Evolutionary conservation across 225 moss, liverwort and hornwort genomes (phyloP), one percentile per base, ranked within the genome.

Genomic region (Antitrichia curtipendula): DNA sequence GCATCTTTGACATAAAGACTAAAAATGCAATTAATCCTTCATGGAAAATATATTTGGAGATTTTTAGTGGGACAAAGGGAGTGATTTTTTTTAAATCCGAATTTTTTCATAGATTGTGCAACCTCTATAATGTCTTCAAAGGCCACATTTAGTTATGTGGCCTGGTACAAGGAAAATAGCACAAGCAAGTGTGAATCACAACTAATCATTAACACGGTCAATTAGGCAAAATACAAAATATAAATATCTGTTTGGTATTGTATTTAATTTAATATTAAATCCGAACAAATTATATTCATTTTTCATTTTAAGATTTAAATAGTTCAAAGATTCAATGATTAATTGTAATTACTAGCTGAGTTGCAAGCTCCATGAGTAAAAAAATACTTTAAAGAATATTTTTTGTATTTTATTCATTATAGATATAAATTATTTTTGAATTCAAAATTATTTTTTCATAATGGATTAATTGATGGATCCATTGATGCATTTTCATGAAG

Each of bases 101-200:
- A 17, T 4, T 16, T 62, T 68, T 38, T 38, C 4, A 38, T 68
- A 1, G 8, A 69, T 24, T 24, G 24, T 14, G 4, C 13, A 69
- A 40, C 13, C 24, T 69, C 13, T 69, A 69, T 40, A 7, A 8
- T 2, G 0, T 24, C 40, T 69, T 69, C 1, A 69, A n/a, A 69
- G 23, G 4, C 0, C 38, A 12, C 23, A 4, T 23, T 38, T 68
- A 2, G 1, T 12, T 68, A 23, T 13, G 13, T 2, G 8, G 4
- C 7, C 7, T 23, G 2, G 0, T 4, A 7, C 1, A 13, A 7
- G 2, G 8, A 23, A 47, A n/a, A n/a, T n/a, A n/a, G n/a, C n/a
- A n/a, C n/a, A n/a, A n/a, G n/a, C n/a, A n/a, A n/a, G n/a, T n/a
- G n/a, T n/a, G n/a, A n/a, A n/a, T n/a, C n/a, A n/a, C n/a, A n/a